phyloP scores from a whole-genome alignment of 495 filamentous ascomycete species.

The Lasiosphaeria ovina region DNA sequence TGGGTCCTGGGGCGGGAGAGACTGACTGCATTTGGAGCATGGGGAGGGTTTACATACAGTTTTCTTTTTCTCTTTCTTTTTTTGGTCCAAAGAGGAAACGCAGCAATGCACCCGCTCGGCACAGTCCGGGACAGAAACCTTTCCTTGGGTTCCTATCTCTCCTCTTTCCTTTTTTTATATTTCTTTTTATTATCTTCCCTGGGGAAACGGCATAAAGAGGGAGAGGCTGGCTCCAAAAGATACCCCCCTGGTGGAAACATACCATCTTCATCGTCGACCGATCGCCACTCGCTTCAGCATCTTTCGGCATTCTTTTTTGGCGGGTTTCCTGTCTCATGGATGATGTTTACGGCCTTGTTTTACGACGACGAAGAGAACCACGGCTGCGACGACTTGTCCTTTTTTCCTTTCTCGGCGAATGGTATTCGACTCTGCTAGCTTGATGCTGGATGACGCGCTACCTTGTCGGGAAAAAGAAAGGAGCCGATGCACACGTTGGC shows the following conservation, averaged over 20 bases:
- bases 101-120: constrained; percentile 53
- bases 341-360: constrained; percentile 41
- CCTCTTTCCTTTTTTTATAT: constrained; percentile 15
- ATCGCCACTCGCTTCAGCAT: constrained; percentile 31
- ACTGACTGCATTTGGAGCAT: constrained; percentile 51
- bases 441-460: constrained; percentile 34
- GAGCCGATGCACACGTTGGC: constrained; percentile 27
- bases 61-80: constrained; percentile 34
- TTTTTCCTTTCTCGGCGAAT: constrained; percentile 24
- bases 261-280: constrained; percentile 1
- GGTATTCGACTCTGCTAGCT: constrained; percentile 28
- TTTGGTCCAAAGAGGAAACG: constrained; percentile 42
- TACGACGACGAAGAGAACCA: constrained; percentile 36
- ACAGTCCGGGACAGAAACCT: constrained; percentile 42
- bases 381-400: constrained; percentile 33
- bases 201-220: constrained; percentile 33
- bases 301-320: constrained; percentile 27
- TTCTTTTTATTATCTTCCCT: constrained; percentile 16
- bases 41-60: constrained; percentile 40
- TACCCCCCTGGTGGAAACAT: constrained; percentile 33
- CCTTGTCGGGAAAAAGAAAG: constrained; percentile 27
- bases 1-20: constrained; percentile 44
- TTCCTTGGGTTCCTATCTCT: constrained; percentile 14
- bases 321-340: constrained; percentile 42
- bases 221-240: constrained; percentile 39